Base-by-base conservation (phyloP, 2,329 filamentous ascomycete species). In the Geoglossum cookeanum region DNA sequence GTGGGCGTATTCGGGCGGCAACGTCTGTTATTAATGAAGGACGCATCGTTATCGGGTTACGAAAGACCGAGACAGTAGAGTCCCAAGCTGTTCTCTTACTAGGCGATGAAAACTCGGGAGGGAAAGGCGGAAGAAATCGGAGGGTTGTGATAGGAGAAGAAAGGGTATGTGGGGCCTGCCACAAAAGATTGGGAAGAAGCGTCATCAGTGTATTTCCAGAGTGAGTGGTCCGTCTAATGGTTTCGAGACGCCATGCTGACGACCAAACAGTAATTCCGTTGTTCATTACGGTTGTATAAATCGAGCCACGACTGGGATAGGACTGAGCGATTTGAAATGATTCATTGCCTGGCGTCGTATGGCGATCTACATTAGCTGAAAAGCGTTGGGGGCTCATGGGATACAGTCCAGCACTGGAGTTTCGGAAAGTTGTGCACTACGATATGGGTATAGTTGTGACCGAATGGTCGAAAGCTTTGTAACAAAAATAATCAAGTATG, bases 161-260 rank as follows among this genome's bases (percentile, higher is more conserved):
- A 66, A 76, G 87, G 55, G 84, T 95, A 57, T 98, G 92, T 68
- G 83, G 85, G 11, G 87, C 94, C 15, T 98, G 92, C 68, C 85
- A 95, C 69, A 97, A 96, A 75, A 76, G 92, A 62, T 78, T 98
- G 62, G 91, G 90, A 1, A 85, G 88, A 1, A 94, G 86, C 68
- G 92, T 95, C 17, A 85, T 97, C 59, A 84, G 90, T 45, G 90
- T 96, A 11, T 78, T 92, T 70, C 87, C 90, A 5, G 86, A 94
- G 71, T 88, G 82, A 67, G 78, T 75, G 29, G 22, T 35, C 27
- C 35, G 15, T 39, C 8, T 30, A 32, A 3, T 9, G 37, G 33
- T n/a, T 22, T 22, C 49, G 30, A 22, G 33, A 37, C 30, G 3
- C 44, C 15, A 15, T 17, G 17, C 39, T 55, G 30, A 55, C 22